Evolutionary conservation across 176 grass and related monocot species (phyloP), one percentile per base, ranked within the genome.

Genomic region (Aechmea fasciata): DNA sequence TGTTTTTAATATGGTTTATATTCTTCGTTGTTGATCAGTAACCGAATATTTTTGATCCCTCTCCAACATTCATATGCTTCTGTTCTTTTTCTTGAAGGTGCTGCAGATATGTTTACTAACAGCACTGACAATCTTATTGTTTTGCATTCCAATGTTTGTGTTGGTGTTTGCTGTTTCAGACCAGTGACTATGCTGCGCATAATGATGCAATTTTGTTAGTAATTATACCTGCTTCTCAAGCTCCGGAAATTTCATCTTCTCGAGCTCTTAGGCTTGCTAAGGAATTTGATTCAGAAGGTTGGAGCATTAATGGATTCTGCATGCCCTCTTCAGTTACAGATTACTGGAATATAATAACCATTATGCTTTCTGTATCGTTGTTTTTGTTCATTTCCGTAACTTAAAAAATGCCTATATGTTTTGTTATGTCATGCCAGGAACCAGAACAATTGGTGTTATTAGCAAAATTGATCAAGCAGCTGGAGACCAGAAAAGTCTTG

Each of bases 391-490:
- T 20, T 15, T 12, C 51, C 51, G 52, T 63, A 63, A 61, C 22
- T 47, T 71, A 29, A 48, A 13, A 76, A 33, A 83, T 49, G 7
- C 53, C 51, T 55, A 22, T 69, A 57, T 20, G 48, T 52, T 63
- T 80, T 53, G 59, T 75, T 41, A 12, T 77, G 52, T 84, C 48
- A 49, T 78, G 13, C 75, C 6, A 96, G 91, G 91, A 77, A 96
- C 79, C 71, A 96, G 87, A 79, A 96, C 87, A 14, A 80, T 96
- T 29, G 91, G 91, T 62, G 73, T 96, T 67, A 78, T 96, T 61
- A 90, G 91, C 72, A 96, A 96, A 86, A 71, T 85, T 59, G 91
- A 96, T 82, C 91, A 90, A 67, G 81, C 84, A 73, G 73, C 87
- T 65, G 83, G 69, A 67, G 91, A 96, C 25, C 87, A 83, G 72